Conservation (phyloP, 768 basidiomycete genomes). For the Naganishia vaughanmartiniae region DNA sequence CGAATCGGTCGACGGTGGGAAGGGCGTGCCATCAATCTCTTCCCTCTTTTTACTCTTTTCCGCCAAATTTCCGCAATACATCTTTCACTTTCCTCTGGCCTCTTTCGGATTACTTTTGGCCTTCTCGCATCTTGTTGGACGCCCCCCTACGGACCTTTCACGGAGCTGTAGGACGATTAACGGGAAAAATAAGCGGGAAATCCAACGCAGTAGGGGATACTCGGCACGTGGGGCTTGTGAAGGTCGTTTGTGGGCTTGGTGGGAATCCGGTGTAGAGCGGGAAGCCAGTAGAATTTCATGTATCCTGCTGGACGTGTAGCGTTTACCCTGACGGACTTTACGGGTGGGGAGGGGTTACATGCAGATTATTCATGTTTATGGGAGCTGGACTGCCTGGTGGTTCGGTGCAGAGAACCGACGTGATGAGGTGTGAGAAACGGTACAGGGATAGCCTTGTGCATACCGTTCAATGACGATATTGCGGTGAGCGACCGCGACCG, state of each 20-base stretch:
- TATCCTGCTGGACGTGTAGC: background rate
- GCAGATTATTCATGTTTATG: conserved; percentile 5
- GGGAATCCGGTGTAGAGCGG: background rate
- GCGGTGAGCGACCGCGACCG: no score
- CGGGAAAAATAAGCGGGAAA: background rate
- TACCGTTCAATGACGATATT: no score
- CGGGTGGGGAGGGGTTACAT: background rate
- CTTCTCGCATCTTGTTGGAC: background rate
- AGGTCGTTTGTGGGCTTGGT: no score
- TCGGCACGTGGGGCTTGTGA: background rate
- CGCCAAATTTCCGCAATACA: background rate
- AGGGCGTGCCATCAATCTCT: background rate
- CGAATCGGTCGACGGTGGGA: background rate
- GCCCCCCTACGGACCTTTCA: background rate
- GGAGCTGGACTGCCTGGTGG: background rate
- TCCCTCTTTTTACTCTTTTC: background rate
- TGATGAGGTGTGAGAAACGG: no score
- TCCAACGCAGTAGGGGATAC: background rate
- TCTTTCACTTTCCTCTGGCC: background rate
- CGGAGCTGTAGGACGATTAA: background rate
- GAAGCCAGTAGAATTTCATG: background rate
- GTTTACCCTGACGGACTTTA: background rate
- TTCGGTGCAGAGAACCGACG: no score
- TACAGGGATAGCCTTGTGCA: no score
- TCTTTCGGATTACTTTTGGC: background rate